Evolutionary conservation across 148 eudicot genomes (phyloP), one percentile per base, ranked within the genome.

Genomic region (Vaccinium vitisidaea): DNA sequence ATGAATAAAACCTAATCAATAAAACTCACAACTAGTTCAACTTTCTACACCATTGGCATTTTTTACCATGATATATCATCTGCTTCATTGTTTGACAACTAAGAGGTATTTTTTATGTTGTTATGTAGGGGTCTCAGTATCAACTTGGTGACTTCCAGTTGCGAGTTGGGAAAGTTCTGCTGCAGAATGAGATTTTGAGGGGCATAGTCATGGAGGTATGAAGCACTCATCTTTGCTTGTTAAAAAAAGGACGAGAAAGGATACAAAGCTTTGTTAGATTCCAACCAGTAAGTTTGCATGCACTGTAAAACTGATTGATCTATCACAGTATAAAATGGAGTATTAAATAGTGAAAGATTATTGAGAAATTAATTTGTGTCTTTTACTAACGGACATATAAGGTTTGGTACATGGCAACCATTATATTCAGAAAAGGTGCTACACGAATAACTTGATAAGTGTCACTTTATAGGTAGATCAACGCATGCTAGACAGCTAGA

Each of bases 131-230:
- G 23, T 86, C 83, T 79, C 98, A 93, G 79, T 95, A 95, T 83
- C 97, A 88, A 84, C 91, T 95, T 86, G 99, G 99, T 74, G 99
- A 97, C 90, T 95, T 97, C 89, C 97, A 91, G 90, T 83, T 97
- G 87, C 92, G 98, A 88, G 98, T 97, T 65, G 99, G 95, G 79
- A 97, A 97, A 91, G 89, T 90, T 89, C 93, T 97, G 9, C 85
- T 90, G 86, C 93, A 90, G 67, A 89, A 94, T 55, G 99, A 97
- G 86, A 88, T 58, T 79, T 90, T 95, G 92, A 93, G 99, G 92
- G 99, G 99, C 84, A 95, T 97, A 59, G 90, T 95, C 71, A 94
- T 97, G 99, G 99, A 97, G 99, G 99, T 96, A 90, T 46, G 39
- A 23, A 73, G 70, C 75, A 19, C 83, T 76, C 36, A 67, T 11